Percentiles rank a stretch among this genome's conserved stretches.
Conservation (phyloP, 306 rosid genomes). For the Quercus berberidifolia region DNA sequence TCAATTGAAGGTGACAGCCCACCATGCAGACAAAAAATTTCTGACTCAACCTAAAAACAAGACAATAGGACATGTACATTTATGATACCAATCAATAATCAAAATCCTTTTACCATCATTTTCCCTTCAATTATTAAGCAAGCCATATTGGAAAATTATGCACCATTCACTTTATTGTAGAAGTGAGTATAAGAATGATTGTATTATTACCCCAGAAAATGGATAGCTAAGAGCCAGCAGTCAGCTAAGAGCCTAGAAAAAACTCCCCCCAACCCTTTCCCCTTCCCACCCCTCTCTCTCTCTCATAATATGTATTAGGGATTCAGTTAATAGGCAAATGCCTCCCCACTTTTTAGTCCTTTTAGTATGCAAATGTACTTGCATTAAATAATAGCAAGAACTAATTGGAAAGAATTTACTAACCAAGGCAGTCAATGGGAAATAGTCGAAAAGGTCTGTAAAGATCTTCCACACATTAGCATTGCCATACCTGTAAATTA, state of each 20-base stretch:
- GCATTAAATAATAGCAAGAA: not conserved
- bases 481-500: constrained; percentile 80
- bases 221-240: not conserved
- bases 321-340: not conserved
- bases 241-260: not conserved
- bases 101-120: not conserved
- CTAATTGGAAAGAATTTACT: constrained; percentile 31
- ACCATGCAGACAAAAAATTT: constrained; percentile 97
- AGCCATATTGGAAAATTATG: constrained; percentile 5
- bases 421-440: constrained; percentile 98
- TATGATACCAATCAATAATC: constrained; percentile 10
- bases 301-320: not conserved
- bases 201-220: not conserved
- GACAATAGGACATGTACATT: constrained; percentile 12
- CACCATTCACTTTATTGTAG: constrained; percentile 16
- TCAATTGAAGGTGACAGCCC: constrained; percentile 98
- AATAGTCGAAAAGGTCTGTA: constrained; percentile 96
- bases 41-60: constrained; percentile 81
- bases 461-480: constrained; percentile 98
- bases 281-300: not conserved
- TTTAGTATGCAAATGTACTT: not conserved
- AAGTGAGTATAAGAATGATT: not conserved
- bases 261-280: too few relatives aligned
- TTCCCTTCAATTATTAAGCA: constrained; percentile 5
- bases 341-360: not conserved